These are phyloP conservation scores for Juncus effusus DNA, from an alignment of 176 grass and related monocot species.

Conservation along the genomic window DNA sequence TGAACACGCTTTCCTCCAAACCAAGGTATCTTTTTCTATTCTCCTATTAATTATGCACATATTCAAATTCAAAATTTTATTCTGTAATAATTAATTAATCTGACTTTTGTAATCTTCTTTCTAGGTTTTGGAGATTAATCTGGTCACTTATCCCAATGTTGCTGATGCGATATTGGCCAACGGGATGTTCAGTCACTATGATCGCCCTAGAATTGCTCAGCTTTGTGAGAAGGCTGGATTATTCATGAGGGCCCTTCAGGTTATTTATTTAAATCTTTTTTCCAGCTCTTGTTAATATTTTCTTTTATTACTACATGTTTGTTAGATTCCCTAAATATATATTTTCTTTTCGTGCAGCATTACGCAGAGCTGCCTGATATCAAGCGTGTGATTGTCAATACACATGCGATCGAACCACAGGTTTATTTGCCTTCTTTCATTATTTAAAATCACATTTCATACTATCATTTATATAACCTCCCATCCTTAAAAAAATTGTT, in stretches of 20 bases:
- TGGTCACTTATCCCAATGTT: conserved; percentile 96
- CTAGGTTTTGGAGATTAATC: conserved; percentile 94
- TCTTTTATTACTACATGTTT: background rate
- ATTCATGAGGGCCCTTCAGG: conserved; percentile 94
- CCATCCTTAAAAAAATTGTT: conserved; percentile 8
- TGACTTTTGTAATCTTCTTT: conserved; percentile 25
- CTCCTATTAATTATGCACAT: background rate
- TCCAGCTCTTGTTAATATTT: background rate
- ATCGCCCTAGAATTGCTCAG: conserved; percentile 96
- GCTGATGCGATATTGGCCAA: conserved; percentile 98
- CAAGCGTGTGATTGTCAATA: conserved; percentile 95
- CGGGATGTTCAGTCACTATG: conserved; percentile 98
- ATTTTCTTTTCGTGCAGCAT: conserved; percentile 52
- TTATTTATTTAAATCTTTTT: conserved; percentile 27
- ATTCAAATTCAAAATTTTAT: background rate
- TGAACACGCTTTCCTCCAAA: conserved; percentile 93
- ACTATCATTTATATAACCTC: background rate
- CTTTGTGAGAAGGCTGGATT: conserved; percentile 95
- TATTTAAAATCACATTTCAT: background rate
- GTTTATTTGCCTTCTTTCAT: conserved; percentile 39
- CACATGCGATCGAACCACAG: conserved; percentile 94
- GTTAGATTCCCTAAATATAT: conserved; percentile 27
- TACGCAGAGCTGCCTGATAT: conserved; percentile 92
- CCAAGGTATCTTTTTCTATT: conserved; percentile 50
- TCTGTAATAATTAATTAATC: conserved; percentile 1